Percentiles rank a stretch among this genome's conserved stretches.
Conservation (phyloP, 164 flowering plant genomes). For the Sextonia rubra region DNA sequence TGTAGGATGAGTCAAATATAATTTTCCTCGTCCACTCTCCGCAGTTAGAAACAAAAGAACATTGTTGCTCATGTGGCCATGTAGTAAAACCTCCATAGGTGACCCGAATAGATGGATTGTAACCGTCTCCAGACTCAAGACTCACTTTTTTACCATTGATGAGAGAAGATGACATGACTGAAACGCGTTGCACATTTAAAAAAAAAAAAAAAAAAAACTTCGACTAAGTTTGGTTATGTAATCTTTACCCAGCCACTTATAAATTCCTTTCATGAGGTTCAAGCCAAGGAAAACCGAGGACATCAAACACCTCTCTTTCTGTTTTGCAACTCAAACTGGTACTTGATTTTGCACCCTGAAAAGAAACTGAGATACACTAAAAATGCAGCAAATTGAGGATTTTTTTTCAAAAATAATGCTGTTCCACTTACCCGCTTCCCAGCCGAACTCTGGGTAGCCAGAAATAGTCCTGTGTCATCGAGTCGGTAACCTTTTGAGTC, state of each 20-base stretch:
- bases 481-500: conserved; percentile 90
- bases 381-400: neutral
- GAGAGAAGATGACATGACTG: too few species aligned
- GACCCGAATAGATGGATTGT: too few species aligned
- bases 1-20: too few species aligned
- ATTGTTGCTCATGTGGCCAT: too few species aligned
- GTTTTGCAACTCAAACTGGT: conserved; percentile 58
- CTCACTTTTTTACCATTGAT: too few species aligned
- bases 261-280: conserved; percentile 92
- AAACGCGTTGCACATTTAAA: too few species aligned
- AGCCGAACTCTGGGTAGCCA: conserved; percentile 68
- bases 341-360: conserved; percentile 56
- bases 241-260: conserved; percentile 40
- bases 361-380: neutral
- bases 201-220: too few species aligned
- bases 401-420: neutral
- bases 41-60: too few species aligned
- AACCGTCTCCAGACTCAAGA: too few species aligned
- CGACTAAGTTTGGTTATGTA: too few species aligned
- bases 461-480: conserved; percentile 90
- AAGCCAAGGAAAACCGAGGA: conserved; percentile 88
- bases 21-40: too few species aligned
- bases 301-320: conserved; percentile 87
- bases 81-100: too few species aligned
- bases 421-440: conserved; percentile 55